Percentiles rank a stretch among this genome's conserved stretches.
These are phyloP conservation scores for Amorphotheca resinae DNA, from an alignment of 495 filamentous ascomycete genomes.

Conservation along the genomic window DNA sequence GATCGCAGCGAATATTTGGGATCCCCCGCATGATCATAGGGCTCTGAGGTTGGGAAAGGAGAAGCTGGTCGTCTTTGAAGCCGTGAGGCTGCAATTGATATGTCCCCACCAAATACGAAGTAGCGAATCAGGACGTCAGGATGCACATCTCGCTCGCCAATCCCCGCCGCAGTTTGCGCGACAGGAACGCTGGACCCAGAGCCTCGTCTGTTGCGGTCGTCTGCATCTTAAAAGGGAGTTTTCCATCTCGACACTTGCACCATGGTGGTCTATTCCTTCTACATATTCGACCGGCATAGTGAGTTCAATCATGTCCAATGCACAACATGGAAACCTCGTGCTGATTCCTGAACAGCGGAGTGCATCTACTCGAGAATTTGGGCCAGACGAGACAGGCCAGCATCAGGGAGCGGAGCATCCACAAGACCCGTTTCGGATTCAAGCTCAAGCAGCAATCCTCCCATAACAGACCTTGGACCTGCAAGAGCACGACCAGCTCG, in stretches of 20 bases:
- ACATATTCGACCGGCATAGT: slow-evolving; percentile 99
- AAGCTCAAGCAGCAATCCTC: slow-evolving; percentile 14
- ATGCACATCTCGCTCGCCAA: background rate
- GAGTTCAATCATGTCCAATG: slow-evolving; percentile 18
- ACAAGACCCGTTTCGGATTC: slow-evolving; percentile 15
- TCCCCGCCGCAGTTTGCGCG: background rate
- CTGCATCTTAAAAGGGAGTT: background rate
- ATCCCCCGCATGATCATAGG: slow-evolving; percentile 8
- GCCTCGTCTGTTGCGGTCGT: slow-evolving; percentile 2
- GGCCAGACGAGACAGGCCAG: slow-evolving; percentile 24
- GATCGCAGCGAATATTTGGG: background rate
- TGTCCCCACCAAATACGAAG: background rate
- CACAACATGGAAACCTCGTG: background rate
- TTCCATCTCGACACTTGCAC: slow-evolving; percentile 10
- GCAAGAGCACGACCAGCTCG: slow-evolving; percentile 25
- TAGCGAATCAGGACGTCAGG: background rate
- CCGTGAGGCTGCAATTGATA: background rate
- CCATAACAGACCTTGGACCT: slow-evolving; percentile 13
- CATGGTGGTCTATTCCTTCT: slow-evolving; percentile 95
- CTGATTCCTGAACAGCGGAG: slow-evolving; percentile 50
- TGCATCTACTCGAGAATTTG: slow-evolving; percentile 92
- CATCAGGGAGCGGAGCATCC: slow-evolving; percentile 4
- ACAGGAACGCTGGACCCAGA: background rate
- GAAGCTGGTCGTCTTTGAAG: background rate
- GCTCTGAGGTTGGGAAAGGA: slow-evolving; percentile 1